Evolutionary conservation across 2,329 filamentous ascomycete species (phyloP).

Genomic region (Macrophomina tecta): DNA sequence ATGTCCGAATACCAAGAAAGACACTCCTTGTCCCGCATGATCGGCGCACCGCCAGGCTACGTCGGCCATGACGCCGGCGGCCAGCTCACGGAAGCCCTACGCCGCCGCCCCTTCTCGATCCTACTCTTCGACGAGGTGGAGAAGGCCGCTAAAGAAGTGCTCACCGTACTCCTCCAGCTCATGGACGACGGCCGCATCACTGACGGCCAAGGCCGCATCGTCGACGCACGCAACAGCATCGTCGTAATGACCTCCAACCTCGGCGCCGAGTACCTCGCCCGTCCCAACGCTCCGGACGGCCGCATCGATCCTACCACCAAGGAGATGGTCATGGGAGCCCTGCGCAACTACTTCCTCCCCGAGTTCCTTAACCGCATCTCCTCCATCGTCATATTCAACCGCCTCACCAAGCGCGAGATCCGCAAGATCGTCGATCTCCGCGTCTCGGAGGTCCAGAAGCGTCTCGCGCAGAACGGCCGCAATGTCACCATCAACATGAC

Average conservation of each 20-base stretch:
- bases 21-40: constrained; percentile 94
- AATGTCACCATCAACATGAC: constrained; percentile 85
- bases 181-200: constrained; percentile 99
- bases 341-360: constrained; percentile 95
- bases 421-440: constrained; percentile 94
- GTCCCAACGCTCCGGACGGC: constrained; percentile 78
- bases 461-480: constrained; percentile 81
- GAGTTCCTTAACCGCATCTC: constrained; percentile 99
- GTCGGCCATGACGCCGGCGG: constrained; percentile 96
- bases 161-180: constrained; percentile 96
- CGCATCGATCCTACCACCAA: constrained; percentile 83
- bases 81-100: constrained; percentile 92
- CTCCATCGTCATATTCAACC: constrained; percentile 97
- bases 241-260: constrained; percentile 99
- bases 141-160: constrained; percentile 96
- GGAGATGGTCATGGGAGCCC: constrained; percentile 87
- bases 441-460: constrained; percentile 86
- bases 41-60: constrained; percentile 94
- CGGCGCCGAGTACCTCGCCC: constrained; percentile 89
- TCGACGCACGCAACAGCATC: constrained; percentile 97
- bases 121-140: constrained; percentile 97
- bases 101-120: constrained; percentile 95
- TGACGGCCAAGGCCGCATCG: constrained; percentile 91
- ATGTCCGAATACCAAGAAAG: constrained; percentile 99
- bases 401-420: constrained; percentile 86